A percentile compares a stretch with the other conserved stretches of the same genome.
Evolutionary conservation across 83 land plant genomes (phyloP).

Genomic region (Diphasiastrum complanatum): DNA sequence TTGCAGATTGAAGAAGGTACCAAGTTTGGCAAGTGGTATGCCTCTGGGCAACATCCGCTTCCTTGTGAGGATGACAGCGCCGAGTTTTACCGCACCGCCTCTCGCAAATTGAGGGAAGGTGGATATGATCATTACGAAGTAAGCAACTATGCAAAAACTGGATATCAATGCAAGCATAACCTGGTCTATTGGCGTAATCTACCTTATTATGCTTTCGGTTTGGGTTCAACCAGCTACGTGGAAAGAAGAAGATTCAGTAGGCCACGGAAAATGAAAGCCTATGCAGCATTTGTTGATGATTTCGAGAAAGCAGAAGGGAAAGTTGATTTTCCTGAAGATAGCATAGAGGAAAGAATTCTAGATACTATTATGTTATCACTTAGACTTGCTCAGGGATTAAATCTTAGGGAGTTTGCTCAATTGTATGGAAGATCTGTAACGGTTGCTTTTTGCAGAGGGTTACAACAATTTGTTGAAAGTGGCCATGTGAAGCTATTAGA

Average conservation of each 20-base stretch:
- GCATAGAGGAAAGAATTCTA: constrained; percentile 29
- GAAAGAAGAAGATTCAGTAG: constrained; percentile 63
- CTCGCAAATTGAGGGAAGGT: constrained; percentile 43
- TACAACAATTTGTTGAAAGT: constrained; percentile 52
- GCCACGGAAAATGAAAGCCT: constrained; percentile 66
- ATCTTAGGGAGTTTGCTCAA: constrained; percentile 40
- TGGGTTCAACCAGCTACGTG: constrained; percentile 84
- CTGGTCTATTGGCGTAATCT: constrained; percentile 71
- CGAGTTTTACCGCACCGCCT: constrained; percentile 64
- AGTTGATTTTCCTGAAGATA: constrained; percentile 44
- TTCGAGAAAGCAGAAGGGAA: constrained; percentile 24
- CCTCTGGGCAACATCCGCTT: constrained; percentile 73
- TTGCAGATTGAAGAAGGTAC: constrained; percentile 91
- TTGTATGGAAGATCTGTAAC: constrained; percentile 43
- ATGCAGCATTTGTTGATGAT: constrained; percentile 45
- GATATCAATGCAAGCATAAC: constrained; percentile 78
- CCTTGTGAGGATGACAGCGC: constrained; percentile 75
- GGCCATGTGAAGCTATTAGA: constrained; percentile 61
- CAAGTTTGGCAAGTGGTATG: constrained; percentile 73
- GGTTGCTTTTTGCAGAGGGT: constrained; percentile 37
- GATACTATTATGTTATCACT: constrained; percentile 89
- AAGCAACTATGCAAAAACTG: constrained; percentile 74
- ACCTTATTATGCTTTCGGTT: constrained; percentile 81
- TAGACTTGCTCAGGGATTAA: constrained; percentile 66
- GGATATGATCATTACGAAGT: constrained; percentile 91